Evolutionary conservation across 1,139 yeast species (phyloP).

Genomic region (Diutina sp.): DNA sequence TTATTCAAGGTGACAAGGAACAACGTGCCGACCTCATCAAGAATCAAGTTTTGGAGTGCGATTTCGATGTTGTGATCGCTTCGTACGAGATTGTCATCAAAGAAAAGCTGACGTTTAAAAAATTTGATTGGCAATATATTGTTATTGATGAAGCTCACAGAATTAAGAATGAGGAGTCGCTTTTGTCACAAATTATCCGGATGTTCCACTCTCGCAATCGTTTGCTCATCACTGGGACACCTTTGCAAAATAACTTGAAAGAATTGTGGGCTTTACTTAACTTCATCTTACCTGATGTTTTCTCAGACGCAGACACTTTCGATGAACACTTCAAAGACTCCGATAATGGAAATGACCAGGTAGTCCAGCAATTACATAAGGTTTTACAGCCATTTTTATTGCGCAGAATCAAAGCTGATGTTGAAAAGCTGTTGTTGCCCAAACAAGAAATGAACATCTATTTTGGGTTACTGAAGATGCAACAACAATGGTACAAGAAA

Average conservation of each 20-base stretch:
- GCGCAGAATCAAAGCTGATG: conserved; percentile 86
- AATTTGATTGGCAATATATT: conserved; percentile 86
- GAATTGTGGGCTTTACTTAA: conserved; percentile 93
- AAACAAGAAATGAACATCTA: conserved; percentile 83
- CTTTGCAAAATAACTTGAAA: conserved; percentile 85
- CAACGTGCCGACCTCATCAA: conserved; percentile 52
- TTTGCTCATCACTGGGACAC: conserved; percentile 88
- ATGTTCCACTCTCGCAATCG: conserved; percentile 77
- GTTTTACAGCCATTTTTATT: conserved; percentile 78
- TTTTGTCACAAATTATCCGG: conserved; percentile 81
- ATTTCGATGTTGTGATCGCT: conserved; percentile 81
- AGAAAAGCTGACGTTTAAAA: conserved; percentile 70
- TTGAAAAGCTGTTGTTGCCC: conserved; percentile 80
- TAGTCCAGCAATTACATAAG: conserved; percentile 76
- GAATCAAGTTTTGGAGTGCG: conserved; percentile 47
- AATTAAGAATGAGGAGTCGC: conserved; percentile 86
- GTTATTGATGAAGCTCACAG: conserved; percentile 96
- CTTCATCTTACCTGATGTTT: conserved; percentile 86
- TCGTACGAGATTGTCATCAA: conserved; percentile 89
- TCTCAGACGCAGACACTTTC: conserved; percentile 79
- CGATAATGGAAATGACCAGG: conserved; percentile 35
- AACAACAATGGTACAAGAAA: conserved; percentile 79
- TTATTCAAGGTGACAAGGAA: conserved; percentile 81
- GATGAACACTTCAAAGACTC: conserved; percentile 71
- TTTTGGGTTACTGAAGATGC: conserved; percentile 94